Evolutionary conservation across 164 flowering plant species (phyloP).

Genomic region (grape (Vitis vinifera)): DNA sequence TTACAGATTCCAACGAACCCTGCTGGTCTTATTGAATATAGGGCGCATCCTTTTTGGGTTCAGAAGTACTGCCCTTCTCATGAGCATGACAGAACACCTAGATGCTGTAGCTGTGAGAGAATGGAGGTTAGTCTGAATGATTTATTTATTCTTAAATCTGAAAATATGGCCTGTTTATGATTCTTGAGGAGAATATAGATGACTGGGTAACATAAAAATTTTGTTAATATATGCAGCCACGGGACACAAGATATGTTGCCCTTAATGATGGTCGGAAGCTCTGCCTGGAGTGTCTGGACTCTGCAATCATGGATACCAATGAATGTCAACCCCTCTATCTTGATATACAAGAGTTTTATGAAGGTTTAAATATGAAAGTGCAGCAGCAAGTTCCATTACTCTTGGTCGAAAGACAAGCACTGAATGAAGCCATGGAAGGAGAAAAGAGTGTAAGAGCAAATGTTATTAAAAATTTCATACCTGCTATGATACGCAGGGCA

Average conservation of each 20-base stretch:
- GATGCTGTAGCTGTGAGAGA: slow-evolving; percentile 95
- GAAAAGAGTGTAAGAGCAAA: slow-evolving; percentile 62
- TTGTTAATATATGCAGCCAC: slow-evolving; percentile 47
- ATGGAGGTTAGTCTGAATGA: slow-evolving; percentile 66
- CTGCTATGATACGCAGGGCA: too few species aligned
- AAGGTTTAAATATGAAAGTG: slow-evolving; percentile 70
- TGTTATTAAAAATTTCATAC: neutral
- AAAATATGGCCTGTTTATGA: neutral
- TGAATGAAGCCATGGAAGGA: slow-evolving; percentile 87
- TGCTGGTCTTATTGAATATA: slow-evolving; percentile 86
- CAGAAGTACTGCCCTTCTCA: slow-evolving; percentile 92
- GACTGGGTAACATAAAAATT: neutral
- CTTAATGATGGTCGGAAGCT: slow-evolving; percentile 86
- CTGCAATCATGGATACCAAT: slow-evolving; percentile 72
- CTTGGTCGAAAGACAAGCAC: slow-evolving; percentile 83
- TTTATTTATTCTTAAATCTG: neutral
- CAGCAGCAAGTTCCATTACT: slow-evolving; percentile 82
- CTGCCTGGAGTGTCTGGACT: slow-evolving; percentile 84
- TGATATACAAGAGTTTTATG: slow-evolving; percentile 74
- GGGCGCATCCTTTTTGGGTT: slow-evolving; percentile 92
- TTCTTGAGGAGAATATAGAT: neutral
- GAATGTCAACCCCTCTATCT: slow-evolving; percentile 79
- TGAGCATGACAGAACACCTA: slow-evolving; percentile 78
- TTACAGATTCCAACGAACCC: slow-evolving; percentile 86
- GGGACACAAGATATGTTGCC: slow-evolving; percentile 52